Percentiles rank a stretch among this genome's conserved stretches.
phyloP scores from a whole-genome alignment of 768 basidiomycete species.

The Serendipita sp. region DNA sequence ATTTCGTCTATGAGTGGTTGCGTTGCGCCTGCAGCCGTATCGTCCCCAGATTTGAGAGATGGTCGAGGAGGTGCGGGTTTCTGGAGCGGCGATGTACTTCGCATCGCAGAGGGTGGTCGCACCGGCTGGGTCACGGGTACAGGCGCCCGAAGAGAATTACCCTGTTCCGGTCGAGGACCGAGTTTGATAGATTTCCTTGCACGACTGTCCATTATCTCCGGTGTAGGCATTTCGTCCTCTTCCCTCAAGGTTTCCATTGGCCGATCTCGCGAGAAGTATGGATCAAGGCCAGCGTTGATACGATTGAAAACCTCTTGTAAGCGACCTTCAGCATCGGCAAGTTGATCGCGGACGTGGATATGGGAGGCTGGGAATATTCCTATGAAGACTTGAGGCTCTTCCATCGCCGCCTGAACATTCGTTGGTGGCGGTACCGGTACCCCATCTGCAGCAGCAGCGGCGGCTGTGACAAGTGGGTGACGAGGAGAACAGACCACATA shows the following conservation, averaged over 20 bases:
- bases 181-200: slow-evolving; percentile 52
- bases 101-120: slow-evolving; percentile 45
- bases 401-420: slow-evolving; percentile 6
- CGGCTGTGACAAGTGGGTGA: slow-evolving; percentile 53
- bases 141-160: slow-evolving; percentile 52
- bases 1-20: slow-evolving; percentile 97
- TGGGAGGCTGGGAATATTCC: slow-evolving; percentile 89
- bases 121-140: slow-evolving; percentile 51
- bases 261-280: slow-evolving; percentile 32
- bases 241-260: slow-evolving; percentile 41
- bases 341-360: slow-evolving; percentile 70
- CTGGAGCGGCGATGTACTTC: slow-evolving; percentile 34
- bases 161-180: slow-evolving; percentile 57
- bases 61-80: slow-evolving; percentile 76
- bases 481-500: slow-evolving; percentile 77
- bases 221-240: slow-evolving; percentile 26
- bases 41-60: slow-evolving; percentile 87
- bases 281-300: slow-evolving; percentile 22
- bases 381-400: slow-evolving; percentile 48
- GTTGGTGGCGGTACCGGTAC: neutral
- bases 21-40: slow-evolving; percentile 61
- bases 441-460: slow-evolving; percentile 17
- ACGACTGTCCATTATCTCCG: slow-evolving; percentile 18
- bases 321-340: slow-evolving; percentile 74
- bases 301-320: slow-evolving; percentile 47